Percentiles rank a stretch among this genome's conserved stretches.
Evolutionary conservation across 148 eudicot species (phyloP).

Genomic region (Fagopyrum tataricum): DNA sequence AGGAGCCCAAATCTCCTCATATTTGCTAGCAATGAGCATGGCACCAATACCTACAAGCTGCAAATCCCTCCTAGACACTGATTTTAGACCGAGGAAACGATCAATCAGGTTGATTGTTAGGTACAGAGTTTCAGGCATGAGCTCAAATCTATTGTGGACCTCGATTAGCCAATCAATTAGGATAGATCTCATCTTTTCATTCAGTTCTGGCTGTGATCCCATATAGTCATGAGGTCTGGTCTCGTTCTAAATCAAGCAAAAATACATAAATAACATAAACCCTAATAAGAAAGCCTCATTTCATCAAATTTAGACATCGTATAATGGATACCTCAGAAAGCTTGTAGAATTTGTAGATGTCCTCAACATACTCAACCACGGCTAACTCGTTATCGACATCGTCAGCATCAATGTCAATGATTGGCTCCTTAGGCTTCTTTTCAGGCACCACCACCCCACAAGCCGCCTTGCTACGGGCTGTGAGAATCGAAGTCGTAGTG

Average conservation of each 20-base stretch:
- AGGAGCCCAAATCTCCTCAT: conserved; percentile 95
- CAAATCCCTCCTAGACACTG: conserved; percentile 30
- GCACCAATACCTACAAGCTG: conserved; percentile 48
- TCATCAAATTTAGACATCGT: background rate
- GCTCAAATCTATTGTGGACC: conserved; percentile 56
- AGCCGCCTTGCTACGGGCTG: conserved; percentile 60
- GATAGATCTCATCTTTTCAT: conserved; percentile 51
- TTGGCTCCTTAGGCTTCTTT: conserved; percentile 24
- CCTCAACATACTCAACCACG: conserved; percentile 54
- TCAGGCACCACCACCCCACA: conserved; percentile 26
- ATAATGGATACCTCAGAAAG: conserved; percentile 32
- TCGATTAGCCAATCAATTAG: conserved; percentile 57
- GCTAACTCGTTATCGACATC: conserved; percentile 52
- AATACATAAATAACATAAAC: background rate
- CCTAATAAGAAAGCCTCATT: background rate
- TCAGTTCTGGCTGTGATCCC: conserved; percentile 43
- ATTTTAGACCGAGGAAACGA: conserved; percentile 30
- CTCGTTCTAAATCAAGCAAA: conserved; percentile 19
- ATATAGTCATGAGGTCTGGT: conserved; percentile 32
- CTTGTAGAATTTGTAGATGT: conserved; percentile 58
- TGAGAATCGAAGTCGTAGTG: conserved; percentile 45
- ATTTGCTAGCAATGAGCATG: conserved; percentile 60
- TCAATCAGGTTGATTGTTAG: conserved; percentile 46
- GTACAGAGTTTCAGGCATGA: conserved; percentile 47
- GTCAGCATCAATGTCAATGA: conserved; percentile 49